These are phyloP conservation scores for Sambucus nigra DNA, from an alignment of 129 eudicot species.

Conservation along the genomic window DNA sequence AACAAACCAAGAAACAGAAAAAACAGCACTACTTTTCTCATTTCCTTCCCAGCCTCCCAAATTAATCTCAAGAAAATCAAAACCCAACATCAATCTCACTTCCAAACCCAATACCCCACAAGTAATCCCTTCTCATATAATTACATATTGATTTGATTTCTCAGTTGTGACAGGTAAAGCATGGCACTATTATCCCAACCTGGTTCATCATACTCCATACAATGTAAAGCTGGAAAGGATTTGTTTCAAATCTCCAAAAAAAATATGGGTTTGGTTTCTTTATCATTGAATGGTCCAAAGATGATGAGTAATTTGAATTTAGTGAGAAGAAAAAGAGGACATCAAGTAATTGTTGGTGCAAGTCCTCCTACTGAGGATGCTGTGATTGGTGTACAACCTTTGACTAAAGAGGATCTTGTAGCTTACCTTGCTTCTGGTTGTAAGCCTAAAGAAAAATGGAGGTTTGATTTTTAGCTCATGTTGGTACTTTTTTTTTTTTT, in stretches of 20 bases:
- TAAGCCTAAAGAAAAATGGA: constrained; percentile 95
- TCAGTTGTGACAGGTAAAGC: constrained; percentile 35
- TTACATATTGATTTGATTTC: neutral
- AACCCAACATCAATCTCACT: neutral
- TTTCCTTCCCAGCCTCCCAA: too few species aligned
- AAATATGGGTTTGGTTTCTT: constrained; percentile 20
- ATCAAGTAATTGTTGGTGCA: constrained; percentile 57
- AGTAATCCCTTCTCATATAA: too few species aligned
- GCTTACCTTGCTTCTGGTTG: constrained; percentile 92
- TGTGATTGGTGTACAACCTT: constrained; percentile 60
- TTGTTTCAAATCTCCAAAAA: constrained; percentile 19
- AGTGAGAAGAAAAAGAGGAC: constrained; percentile 30
- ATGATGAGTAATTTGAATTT: constrained; percentile 20
- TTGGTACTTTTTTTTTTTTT: too few species aligned
- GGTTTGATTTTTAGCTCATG: constrained; percentile 45
- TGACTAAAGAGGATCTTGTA: constrained; percentile 90
- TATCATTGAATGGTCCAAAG: constrained; percentile 25
- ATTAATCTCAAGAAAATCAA: too few species aligned
- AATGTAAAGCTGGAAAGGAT: constrained; percentile 26
- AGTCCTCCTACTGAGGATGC: constrained; percentile 95
- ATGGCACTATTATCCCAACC: constrained; percentile 50
- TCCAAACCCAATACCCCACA: neutral
- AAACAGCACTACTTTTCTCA: too few species aligned
- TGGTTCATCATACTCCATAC: constrained; percentile 40
- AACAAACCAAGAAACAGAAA: too few species aligned